phyloP scores from a whole-genome alignment of 805 yeast genomes.

The Kodamaea kaohsiungensis region DNA sequence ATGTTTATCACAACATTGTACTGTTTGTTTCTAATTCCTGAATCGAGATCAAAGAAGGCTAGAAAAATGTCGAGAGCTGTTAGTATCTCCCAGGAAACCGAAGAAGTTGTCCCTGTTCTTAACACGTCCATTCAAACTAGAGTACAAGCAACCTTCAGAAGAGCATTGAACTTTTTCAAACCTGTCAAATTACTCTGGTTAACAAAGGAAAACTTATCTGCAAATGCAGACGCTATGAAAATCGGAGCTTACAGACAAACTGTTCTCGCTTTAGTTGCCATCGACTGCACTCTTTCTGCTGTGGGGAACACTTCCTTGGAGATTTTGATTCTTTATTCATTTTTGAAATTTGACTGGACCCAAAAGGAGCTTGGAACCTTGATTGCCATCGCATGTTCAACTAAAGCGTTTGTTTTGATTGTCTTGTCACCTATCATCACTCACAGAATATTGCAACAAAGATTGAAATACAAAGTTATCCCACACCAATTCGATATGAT shows the following conservation, averaged over 20 bases:
- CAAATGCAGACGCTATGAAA: background rate
- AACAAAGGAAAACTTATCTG: slow-evolving; percentile 35
- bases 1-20: slow-evolving; percentile 32
- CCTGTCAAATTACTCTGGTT: slow-evolving; percentile 61
- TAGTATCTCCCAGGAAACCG: background rate
- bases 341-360: slow-evolving; percentile 54
- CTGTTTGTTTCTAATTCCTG: slow-evolving; percentile 47
- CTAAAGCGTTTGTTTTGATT: slow-evolving; percentile 51
- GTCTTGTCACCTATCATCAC: slow-evolving; percentile 51
- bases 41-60: slow-evolving; percentile 61
- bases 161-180: slow-evolving; percentile 16
- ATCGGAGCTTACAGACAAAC: slow-evolving; percentile 25
- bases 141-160: background rate
- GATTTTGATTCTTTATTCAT: slow-evolving; percentile 52
- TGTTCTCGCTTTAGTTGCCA: slow-evolving; percentile 46
- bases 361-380: slow-evolving; percentile 56
- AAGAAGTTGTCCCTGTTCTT: background rate
- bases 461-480: slow-evolving; percentile 31
- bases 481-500: slow-evolving; percentile 51
- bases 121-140: background rate
- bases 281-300: slow-evolving; percentile 43
- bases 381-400: slow-evolving; percentile 51
- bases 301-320: slow-evolving; percentile 42
- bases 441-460: slow-evolving; percentile 36
- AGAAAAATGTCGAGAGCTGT: slow-evolving; percentile 48